A percentile compares a stretch with the other conserved stretches of the same genome.
phyloP scores from a whole-genome alignment of 129 eudicot genomes.

The Saposhnikovia divaricata region DNA sequence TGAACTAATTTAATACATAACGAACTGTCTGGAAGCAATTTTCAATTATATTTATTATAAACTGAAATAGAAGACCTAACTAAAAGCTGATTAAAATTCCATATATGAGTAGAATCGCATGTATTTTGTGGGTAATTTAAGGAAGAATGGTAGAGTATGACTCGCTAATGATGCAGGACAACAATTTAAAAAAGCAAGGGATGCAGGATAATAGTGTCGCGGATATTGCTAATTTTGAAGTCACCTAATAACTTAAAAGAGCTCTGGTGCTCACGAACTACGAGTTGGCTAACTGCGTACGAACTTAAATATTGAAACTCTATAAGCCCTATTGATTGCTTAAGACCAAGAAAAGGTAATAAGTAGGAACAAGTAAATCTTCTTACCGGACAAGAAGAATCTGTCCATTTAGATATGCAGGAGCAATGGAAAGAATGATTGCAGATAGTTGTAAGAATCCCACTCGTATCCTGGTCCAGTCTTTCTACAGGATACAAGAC shows the following conservation, averaged over 20 bases:
- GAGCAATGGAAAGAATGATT: slow-evolving; percentile 97
- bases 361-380: slow-evolving; percentile 5
- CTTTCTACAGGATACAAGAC: slow-evolving; percentile 46
- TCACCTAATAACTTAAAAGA: not conserved
- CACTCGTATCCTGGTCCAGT: slow-evolving; percentile 77
- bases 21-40: not conserved
- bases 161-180: not conserved
- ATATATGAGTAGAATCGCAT: not conserved
- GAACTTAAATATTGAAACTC: not conserved
- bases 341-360: not conserved
- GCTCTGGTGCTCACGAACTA: not conserved
- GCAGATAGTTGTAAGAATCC: slow-evolving; percentile 88
- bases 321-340: not conserved
- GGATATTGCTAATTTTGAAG: not conserved
- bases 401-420: slow-evolving; percentile 93
- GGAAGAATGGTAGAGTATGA: not conserved
- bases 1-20: slow-evolving; percentile 1
- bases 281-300: not conserved
- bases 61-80: not conserved
- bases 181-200: not conserved
- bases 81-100: not conserved
- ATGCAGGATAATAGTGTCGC: not conserved
- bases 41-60: not conserved
- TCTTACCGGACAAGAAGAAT: slow-evolving; percentile 96
- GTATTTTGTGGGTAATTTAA: not conserved